Conservation (phyloP, 192 early-diverging fungal genomes). For the Rhizophagus prolifer region DNA sequence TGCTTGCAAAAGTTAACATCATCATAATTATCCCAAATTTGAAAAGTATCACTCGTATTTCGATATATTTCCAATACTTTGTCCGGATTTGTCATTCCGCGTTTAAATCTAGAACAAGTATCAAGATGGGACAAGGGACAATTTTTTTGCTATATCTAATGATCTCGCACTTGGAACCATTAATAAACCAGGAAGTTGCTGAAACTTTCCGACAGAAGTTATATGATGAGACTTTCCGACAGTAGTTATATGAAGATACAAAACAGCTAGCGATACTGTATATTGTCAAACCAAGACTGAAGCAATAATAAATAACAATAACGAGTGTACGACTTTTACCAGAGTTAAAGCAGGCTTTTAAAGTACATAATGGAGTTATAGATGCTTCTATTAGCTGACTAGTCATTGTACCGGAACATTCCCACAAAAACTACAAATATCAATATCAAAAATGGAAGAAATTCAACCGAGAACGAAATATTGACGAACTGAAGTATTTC, state of each 20-base stretch:
- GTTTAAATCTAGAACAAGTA: neutral
- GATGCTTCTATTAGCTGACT: conserved; percentile 3
- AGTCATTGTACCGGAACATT: neutral
- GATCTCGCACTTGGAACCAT: neutral
- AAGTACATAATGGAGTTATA: neutral
- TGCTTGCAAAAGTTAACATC: neutral
- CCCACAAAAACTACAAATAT: neutral
- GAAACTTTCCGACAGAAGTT: neutral
- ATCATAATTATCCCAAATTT: neutral
- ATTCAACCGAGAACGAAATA: neutral
- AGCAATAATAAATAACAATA: neutral
- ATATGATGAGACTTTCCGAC: neutral
- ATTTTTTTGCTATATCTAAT: conserved; percentile 5
- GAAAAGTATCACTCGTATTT: neutral
- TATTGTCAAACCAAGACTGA: neutral
- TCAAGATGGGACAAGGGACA: neutral
- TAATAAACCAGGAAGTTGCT: neutral
- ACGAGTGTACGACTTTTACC: neutral
- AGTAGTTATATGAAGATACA: neutral
- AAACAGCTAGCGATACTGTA: neutral
- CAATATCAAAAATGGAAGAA: neutral
- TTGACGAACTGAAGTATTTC: neutral
- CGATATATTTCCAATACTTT: neutral
- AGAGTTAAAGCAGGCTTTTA: neutral
- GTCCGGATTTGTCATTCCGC: neutral